phyloP scores from a whole-genome alignment of 257 asterid species.

The Orobanche coerulescens region DNA sequence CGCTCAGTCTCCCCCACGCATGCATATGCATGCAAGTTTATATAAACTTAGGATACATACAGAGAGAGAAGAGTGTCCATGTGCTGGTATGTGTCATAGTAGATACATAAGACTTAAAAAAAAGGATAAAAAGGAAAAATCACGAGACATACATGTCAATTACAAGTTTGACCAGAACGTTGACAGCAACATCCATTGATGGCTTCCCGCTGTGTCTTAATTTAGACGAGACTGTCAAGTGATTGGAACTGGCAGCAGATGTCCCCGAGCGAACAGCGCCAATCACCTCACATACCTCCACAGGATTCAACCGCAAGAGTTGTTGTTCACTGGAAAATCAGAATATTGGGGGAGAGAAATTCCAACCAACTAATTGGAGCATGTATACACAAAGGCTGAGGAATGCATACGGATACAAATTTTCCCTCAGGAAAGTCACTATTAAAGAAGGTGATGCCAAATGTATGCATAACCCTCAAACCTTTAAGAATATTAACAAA shows the following conservation, averaged over 20 bases:
- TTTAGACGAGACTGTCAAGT: conserved; percentile 69
- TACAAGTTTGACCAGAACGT: conserved; percentile 96
- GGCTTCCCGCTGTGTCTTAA: conserved; percentile 86
- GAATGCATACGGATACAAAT: conserved; percentile 8
- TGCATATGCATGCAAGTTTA: background rate
- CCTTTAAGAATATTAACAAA: background rate
- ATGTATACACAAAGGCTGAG: conserved; percentile 4
- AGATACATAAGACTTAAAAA: conserved; percentile 15
- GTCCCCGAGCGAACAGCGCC: conserved; percentile 96
- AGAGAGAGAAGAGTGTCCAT: background rate
- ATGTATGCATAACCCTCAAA: conserved; percentile 2
- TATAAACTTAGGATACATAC: conserved; percentile 3
- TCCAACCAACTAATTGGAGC: conserved; percentile 18
- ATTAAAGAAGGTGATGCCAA: background rate
- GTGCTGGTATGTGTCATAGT: background rate
- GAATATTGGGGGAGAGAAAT: conserved; percentile 20
- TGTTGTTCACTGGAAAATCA: conserved; percentile 81
- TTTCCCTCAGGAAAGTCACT: background rate
- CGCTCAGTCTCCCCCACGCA: background rate
- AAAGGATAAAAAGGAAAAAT: background rate
- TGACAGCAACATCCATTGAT: conserved; percentile 92
- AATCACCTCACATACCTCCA: conserved; percentile 92
- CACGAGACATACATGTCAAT: conserved; percentile 85
- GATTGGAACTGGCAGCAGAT: conserved; percentile 54
- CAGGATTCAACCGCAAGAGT: conserved; percentile 86